phyloP scores from a whole-genome alignment of 768 basidiomycete species.

The Cystofilobasidium capitatum region DNA sequence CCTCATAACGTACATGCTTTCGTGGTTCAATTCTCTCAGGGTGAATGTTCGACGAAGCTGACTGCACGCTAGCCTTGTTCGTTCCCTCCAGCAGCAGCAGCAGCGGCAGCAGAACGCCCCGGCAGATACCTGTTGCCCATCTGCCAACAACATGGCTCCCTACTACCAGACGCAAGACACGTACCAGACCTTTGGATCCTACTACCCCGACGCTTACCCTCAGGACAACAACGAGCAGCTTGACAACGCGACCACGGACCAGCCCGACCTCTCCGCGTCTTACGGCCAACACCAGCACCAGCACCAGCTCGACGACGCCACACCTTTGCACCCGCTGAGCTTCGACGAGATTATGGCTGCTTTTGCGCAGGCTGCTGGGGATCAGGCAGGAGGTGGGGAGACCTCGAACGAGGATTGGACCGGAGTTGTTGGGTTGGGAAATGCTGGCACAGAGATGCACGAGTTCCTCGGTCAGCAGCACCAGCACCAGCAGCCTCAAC shows the following conservation, averaged over 20 bases:
- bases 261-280: neutral
- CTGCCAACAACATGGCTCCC: neutral
- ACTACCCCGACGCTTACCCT: neutral
- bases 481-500: too few relatives aligned
- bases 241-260: neutral
- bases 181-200: neutral
- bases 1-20: too few relatives aligned
- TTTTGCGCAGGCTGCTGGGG: neutral
- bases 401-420: neutral
- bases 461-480: too few relatives aligned
- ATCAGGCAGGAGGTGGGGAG: neutral
- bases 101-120: too few relatives aligned
- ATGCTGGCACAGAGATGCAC: too few relatives aligned
- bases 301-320: conserved; percentile 8
- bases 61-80: too few relatives aligned
- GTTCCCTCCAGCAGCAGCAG: too few relatives aligned
- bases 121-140: neutral
- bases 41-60: too few relatives aligned
- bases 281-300: neutral
- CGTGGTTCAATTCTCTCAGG: too few relatives aligned
- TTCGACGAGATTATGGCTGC: conserved; percentile 7
- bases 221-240: neutral
- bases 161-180: neutral
- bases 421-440: too few relatives aligned
- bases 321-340: neutral